Conservation (phyloP, 345 rosid genomes). For the Arabidopsis thaliana region TAIR10.1 NC_003074.8:5072501-5073000, state of each 20-base stretch:
- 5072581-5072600: neutral
- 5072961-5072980: conserved; percentile 43
- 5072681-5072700: conserved; percentile 8
- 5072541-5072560: neutral
- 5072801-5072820: neutral
- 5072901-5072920: neutral
- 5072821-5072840: neutral
- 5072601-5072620: neutral
- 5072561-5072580: conserved; percentile 1
- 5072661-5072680: conserved; percentile 25
- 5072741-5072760: neutral
- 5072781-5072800: neutral
- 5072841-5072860: conserved; percentile 1
- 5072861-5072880: conserved; percentile 16
- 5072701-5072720: neutral
- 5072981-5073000: conserved; percentile 29
- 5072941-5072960: conserved; percentile 20
- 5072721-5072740: neutral
- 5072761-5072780: neutral
- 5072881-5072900: conserved; percentile 22
- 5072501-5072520: conserved; percentile 1
- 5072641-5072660: conserved; percentile 21
- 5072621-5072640: neutral
- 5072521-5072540: neutral
- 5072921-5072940: neutral